Evolutionary conservation across 306 rosid species (phyloP).

Genomic region (Casuarina cunninghamiana): DNA sequence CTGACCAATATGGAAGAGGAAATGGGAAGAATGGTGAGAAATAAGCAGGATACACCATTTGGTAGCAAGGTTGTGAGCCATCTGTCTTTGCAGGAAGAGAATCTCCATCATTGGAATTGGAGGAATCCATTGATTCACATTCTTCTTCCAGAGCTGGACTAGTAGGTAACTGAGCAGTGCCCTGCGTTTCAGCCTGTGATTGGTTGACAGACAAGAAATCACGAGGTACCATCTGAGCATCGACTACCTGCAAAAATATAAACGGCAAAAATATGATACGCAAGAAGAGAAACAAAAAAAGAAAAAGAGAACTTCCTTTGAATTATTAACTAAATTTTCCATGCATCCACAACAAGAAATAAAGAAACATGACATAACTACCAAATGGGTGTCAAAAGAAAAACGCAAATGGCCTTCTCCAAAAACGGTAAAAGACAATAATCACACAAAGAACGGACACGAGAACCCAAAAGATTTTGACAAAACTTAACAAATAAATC

Average conservation of each 20-base stretch:
- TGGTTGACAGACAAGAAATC: constrained; percentile 62
- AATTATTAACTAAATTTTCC: neutral
- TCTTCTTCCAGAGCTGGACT: constrained; percentile 85
- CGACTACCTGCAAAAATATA: constrained; percentile 58
- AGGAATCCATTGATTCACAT: constrained; percentile 93
- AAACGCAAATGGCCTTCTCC: constrained; percentile 13
- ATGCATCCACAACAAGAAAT: neutral
- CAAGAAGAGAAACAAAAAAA: constrained; percentile 7
- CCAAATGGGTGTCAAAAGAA: constrained; percentile 4
- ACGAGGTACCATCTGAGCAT: constrained; percentile 56
- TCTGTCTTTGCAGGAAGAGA: constrained; percentile 50
- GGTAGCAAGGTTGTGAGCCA: constrained; percentile 50
- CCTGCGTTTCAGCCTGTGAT: constrained; percentile 50
- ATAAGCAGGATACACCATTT: constrained; percentile 71
- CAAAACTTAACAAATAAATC: neutral
- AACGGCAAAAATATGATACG: constrained; percentile 17
- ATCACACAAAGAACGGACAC: constrained; percentile 10
- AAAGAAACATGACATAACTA: neutral
- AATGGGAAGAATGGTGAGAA: constrained; percentile 69
- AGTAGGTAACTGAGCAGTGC: constrained; percentile 67
- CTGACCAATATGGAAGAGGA: constrained; percentile 78
- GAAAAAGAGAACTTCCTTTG: neutral
- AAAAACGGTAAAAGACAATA: constrained; percentile 6
- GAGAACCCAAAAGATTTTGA: neutral
- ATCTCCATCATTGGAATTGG: constrained; percentile 89